Evolutionary conservation across 2,329 filamentous ascomycete genomes (phyloP), one percentile per base, ranked within the genome.

Genomic region (Trichophyton schoenleinii): DNA sequence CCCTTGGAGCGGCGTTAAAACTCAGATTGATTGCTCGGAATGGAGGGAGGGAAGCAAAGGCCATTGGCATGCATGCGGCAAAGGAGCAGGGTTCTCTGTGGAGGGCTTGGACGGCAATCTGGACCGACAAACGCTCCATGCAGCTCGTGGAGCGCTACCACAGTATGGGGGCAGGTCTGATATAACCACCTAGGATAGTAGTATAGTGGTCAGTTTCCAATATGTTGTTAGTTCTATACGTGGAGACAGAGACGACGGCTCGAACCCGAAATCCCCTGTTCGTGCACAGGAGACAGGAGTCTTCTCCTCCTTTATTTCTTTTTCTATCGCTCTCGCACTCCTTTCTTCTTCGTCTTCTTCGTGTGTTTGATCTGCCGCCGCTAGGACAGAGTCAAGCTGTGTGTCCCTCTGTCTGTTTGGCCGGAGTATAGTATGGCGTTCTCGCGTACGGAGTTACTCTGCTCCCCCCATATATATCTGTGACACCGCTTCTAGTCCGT

Each of bases 141-240:
- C 49, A 55, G 49, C 49, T 55, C 49, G 49, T 55, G 31, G 31
- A 55, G 49, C 49, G 49, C 49, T 55, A 55, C 49, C 49, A 55
- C 28, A 55, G 49, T 36, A 55, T 55, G 49, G 49, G 49, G 28
- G 49, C 49, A 55, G 20, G 20, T 36, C 28, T 55, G 49, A 55
- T 55, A 55, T 34, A 22, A 22, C 22, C 18, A 18, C 18, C 18
- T 18, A 18, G 18, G 18, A 18, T 1, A 22, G 3, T 2, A 22
- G 22, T 22, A 22, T 22, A 22, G 22, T 2, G 3, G 22, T 2
- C 22, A 22, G 22, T 2, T 22, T 22, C 22, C 22, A 22, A 55
- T 55, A 55, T 34, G 34, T 55, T 28, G 49, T 36, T 36, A 36
- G 49, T n/a, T 44, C 41, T 49, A 55, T 55, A 36, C 49, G 49